Evolutionary conservation across 345 rosid genomes (phyloP), one percentile per base, ranked within the genome.

Genomic region (Citrus inodora): DNA sequence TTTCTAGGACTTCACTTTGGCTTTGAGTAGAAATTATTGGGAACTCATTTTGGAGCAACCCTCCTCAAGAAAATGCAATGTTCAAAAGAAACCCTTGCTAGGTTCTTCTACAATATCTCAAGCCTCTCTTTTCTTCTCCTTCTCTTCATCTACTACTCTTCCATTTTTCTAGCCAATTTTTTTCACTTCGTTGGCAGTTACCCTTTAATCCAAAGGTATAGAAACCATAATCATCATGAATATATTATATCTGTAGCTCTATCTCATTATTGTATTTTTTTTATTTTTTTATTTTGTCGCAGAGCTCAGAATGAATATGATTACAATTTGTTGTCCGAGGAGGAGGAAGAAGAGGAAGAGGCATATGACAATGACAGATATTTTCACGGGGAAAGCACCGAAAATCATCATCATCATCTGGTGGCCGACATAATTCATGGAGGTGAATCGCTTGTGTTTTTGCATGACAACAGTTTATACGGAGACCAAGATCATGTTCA

Each of bases 31-130:
- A 73, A 51, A 24, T n/a, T 72, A 30, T 73, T 35, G 66, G 70
- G 51, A 67, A 67, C 82, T 82, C 70, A 35, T 61, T 71, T 78
- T 80, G 74, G 82, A 79, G 81, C 80, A 79, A 85, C 22, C 48
- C 8, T 42, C 38, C 40, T 13, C 24, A 75, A 82, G 81, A 87
- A 85, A 73, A 95, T 96, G 99, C 94, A 67, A 92, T 92, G 92
- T 81, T 89, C 93, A 63, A 75, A 89, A 82, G 94, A 96, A 91
- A 88, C 89, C 83, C 90, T 94, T 59, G 82, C 75, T 81, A 87
- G 89, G 76, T 81, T 94, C 81, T 96, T 90, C 93, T 85, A 89
- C 86, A 87, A 86, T 85, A 76, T 90, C 88, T 94, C 98, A 48
- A 84, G 85, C 87, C 88, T 87, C 81, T 88, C 79, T 79, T 81